Base-by-base conservation (phyloP, 1,284 basidiomycete genomes). In the Marasmius oreades region DNA sequence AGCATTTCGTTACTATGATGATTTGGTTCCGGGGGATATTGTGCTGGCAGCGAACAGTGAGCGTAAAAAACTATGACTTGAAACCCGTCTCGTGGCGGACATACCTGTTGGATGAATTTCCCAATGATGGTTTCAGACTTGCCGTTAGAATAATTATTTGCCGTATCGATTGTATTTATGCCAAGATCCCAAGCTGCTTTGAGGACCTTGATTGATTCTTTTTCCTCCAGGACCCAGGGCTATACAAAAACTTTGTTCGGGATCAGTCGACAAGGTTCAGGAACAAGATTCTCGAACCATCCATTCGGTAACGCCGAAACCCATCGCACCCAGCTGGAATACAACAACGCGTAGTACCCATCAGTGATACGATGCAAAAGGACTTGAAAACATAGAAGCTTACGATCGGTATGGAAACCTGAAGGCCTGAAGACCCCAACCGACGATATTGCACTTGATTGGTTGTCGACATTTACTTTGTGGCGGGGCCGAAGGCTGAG, bases 1-100 rank as follows among this genome's bases (percentile, higher is more conserved):
- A 53, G 23, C 67, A 68, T 59, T 81, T 82, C 8, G 77, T 74
- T 7, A 74, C 66, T 57, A 82, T 73, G 44, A 79, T 62, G 18
- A 82, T 60, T n/a, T 78, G 73, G 20, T 80, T 72, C 44, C 86
- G 75, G 8, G 82, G 81, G 51, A 88, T 80, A n/a, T 79, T 65
- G 64, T 74, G 73, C 78, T 80, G 10, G 23, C 31, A 47, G 10
- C 28, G 28, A 39, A 39, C 23, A 24, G 37, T 43, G 2, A 33
- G 39, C 16, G 20, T 37, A 18, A 10, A 52, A 23, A 2, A 37
- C 39, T n/a, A 36, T 36, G 28, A n/a, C n/a, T n/a, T 43, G n/a
- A n/a, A n/a, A n/a, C n/a, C n/a, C n/a, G n/a, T n/a, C n/a, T n/a
- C n/a, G n/a, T n/a, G n/a, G n/a, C n/a, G n/a, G n/a, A n/a, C n/a